These are phyloP conservation scores for Lithospermum erythrorhizon DNA, from an alignment of 257 asterid species.

Conservation along the genomic window DNA sequence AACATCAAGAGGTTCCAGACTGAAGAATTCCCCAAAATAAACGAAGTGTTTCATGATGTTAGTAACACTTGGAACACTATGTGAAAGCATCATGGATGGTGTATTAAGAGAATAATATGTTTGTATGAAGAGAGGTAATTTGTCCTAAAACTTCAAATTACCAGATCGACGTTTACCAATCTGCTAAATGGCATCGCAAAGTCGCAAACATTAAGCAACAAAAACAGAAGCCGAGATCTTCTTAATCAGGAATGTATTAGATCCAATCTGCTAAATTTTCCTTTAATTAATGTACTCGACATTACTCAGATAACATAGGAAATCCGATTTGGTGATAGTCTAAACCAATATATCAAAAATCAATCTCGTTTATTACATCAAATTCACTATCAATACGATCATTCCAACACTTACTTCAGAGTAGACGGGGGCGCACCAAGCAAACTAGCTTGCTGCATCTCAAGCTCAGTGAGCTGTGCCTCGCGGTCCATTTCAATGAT, in stretches of 20 bases:
- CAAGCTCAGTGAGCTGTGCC: conserved; percentile 63
- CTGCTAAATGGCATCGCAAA: not conserved
- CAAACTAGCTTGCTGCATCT: conserved; percentile 73
- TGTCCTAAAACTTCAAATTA: too few species aligned
- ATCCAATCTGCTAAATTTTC: not conserved
- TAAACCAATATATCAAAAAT: not conserved
- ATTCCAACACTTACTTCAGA: conserved; percentile 9
- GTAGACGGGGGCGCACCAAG: conserved; percentile 40
- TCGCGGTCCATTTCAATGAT: conserved; percentile 88
- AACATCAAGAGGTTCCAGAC: too few species aligned
- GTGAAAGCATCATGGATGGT: too few species aligned
- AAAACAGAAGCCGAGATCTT: not conserved
- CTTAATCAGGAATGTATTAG: not conserved
- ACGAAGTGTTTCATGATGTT: too few species aligned
- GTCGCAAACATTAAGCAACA: not conserved
- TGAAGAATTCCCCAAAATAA: too few species aligned
- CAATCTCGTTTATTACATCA: not conserved
- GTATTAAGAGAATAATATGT: too few species aligned
- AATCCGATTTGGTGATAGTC: too few species aligned
- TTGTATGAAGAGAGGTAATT: too few species aligned
- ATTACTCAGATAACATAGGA: too few species aligned
- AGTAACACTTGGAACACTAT: too few species aligned
- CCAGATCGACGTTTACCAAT: not conserved
- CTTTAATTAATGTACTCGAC: not conserved
- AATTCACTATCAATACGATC: not conserved